These are phyloP conservation scores for Carex cristatella DNA, from an alignment of 176 grass and related monocot species.

Conservation along the genomic window DNA sequence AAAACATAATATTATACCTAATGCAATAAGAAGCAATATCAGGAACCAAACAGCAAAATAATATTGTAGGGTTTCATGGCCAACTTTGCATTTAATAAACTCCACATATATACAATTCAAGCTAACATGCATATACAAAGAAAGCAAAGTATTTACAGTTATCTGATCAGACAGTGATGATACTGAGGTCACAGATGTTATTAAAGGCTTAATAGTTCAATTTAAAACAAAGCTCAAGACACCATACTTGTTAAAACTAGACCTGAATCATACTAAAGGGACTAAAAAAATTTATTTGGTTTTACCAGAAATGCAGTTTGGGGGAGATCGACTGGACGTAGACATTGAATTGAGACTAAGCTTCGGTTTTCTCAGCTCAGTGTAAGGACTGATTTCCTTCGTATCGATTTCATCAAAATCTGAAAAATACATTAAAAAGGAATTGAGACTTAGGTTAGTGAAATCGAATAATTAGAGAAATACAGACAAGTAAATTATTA, in stretches of 20 bases:
- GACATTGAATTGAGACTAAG: neutral
- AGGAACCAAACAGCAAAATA: neutral
- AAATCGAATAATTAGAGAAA: neutral
- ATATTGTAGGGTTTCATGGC: neutral
- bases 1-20: neutral
- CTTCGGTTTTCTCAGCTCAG: conserved; percentile 14
- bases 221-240: neutral
- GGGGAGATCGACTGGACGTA: conserved; percentile 1
- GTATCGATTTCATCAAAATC: conserved; percentile 38
- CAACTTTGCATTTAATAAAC: neutral
- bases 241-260: neutral
- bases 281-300: neutral
- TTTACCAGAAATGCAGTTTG: conserved; percentile 6
- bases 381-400: conserved; percentile 19
- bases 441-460: neutral
- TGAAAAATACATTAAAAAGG: conserved; percentile 32
- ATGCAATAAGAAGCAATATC: neutral
- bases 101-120: neutral
- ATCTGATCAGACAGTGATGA: neutral
- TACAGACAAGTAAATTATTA: neutral
- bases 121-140: neutral
- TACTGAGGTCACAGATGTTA: neutral
- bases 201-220: neutral
- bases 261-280: neutral
- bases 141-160: neutral